Percentiles rank a stretch among this genome's conserved stretches.
These are phyloP conservation scores for Rutidosis leptorrhynchoides DNA, from an alignment of 129 eudicot species.

Conservation along the genomic window DNA sequence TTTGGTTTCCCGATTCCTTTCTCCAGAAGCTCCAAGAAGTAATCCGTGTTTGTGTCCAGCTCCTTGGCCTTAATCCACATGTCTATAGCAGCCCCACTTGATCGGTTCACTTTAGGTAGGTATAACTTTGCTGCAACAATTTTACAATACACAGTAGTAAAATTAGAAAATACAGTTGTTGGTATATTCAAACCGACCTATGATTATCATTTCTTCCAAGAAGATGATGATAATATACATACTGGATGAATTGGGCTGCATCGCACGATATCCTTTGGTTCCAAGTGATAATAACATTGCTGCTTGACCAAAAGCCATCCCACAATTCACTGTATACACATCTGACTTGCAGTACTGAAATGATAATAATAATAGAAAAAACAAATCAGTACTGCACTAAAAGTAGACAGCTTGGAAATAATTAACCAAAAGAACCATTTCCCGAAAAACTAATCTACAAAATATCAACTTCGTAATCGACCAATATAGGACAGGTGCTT, in stretches of 20 bases:
- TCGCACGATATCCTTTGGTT: constrained; percentile 62
- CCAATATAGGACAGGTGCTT: constrained; percentile 29
- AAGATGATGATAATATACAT: constrained; percentile 39
- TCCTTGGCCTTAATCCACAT: constrained; percentile 95
- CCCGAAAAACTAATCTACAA: not conserved
- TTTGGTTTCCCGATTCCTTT: constrained; percentile 74
- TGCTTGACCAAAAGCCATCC: constrained; percentile 92
- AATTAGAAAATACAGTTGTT: not conserved
- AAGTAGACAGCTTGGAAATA: not conserved
- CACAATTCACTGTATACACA: constrained; percentile 67
- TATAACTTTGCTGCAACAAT: constrained; percentile 77
- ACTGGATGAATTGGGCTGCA: constrained; percentile 69
- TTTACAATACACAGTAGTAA: not conserved
- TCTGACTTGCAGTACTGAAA: constrained; percentile 51
- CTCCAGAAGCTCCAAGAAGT: constrained; percentile 56
- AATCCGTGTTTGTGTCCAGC: constrained; percentile 60
- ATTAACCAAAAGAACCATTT: too few relatives aligned
- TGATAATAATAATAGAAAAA: not conserved
- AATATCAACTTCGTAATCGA: not conserved
- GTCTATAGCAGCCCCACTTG: constrained; percentile 70
- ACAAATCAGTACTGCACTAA: constrained; percentile 1
- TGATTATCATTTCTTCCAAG: not conserved
- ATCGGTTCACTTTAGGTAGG: constrained; percentile 59
- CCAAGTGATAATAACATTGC: constrained; percentile 90
- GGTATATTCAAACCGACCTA: not conserved